Evolutionary conservation across 805 yeast species (phyloP).

Genomic region (Diddensiella santjacobensis): DNA sequence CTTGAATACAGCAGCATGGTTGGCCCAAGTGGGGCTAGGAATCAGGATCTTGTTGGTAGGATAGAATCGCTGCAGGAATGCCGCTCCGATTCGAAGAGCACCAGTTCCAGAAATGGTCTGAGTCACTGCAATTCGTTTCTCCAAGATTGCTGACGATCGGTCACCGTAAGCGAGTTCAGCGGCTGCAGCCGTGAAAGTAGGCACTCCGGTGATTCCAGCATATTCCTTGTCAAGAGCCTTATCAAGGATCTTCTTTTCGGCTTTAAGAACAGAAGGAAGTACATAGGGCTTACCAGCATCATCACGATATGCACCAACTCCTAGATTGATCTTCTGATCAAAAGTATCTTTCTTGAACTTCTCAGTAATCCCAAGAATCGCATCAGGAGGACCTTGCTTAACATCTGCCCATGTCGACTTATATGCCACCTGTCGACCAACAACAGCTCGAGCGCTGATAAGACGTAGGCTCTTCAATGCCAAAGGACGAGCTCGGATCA

Average conservation of each 20-base stretch:
- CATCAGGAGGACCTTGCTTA: conserved; percentile 75
- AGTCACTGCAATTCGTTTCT: conserved; percentile 68
- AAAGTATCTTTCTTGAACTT: conserved; percentile 61
- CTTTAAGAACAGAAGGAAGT: conserved; percentile 67
- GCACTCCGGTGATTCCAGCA: conserved; percentile 79
- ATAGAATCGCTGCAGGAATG: conserved; percentile 63
- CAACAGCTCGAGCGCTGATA: background rate
- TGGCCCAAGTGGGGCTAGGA: conserved; percentile 94
- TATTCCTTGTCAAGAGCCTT: conserved; percentile 71
- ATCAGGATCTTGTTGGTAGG: conserved; percentile 54
- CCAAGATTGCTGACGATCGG: conserved; percentile 53
- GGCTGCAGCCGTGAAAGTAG: conserved; percentile 62
- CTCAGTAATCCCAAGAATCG: conserved; percentile 70
- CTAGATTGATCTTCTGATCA: conserved; percentile 50
- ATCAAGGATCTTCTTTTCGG: conserved; percentile 51
- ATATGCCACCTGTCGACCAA: background rate
- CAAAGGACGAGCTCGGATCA: background rate
- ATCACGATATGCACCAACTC: conserved; percentile 94
- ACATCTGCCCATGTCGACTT: conserved; percentile 39
- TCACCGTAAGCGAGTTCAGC: conserved; percentile 67
- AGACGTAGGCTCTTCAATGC: background rate
- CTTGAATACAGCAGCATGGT: conserved; percentile 75
- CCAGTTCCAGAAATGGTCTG: conserved; percentile 97
- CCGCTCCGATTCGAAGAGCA: conserved; percentile 80
- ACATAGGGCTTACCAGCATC: conserved; percentile 85